These are phyloP conservation scores for Sphagnurus paluster DNA, from an alignment of 1,284 basidiomycete species.

Conservation along the genomic window DNA sequence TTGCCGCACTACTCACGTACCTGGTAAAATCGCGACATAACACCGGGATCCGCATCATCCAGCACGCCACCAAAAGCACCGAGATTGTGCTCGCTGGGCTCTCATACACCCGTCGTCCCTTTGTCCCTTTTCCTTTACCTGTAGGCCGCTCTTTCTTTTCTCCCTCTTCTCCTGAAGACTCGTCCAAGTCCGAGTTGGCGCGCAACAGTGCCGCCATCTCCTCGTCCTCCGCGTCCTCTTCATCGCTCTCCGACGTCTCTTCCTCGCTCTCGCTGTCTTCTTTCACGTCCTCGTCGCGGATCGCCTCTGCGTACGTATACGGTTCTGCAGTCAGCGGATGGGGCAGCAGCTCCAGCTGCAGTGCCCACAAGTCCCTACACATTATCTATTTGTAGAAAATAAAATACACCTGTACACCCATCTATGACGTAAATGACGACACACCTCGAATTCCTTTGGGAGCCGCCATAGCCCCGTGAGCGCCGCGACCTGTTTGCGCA, in stretches of 20 bases:
- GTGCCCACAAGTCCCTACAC: constrained; percentile 81
- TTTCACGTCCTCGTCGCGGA: constrained; percentile 14
- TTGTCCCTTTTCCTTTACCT: constrained; percentile 15
- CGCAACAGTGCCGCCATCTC: constrained; percentile 55
- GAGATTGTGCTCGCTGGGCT: constrained; percentile 61
- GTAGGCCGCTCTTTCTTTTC: constrained; percentile 24
- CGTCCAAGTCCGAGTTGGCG: constrained; percentile 53
- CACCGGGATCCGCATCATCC: constrained; percentile 76
- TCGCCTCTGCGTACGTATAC: constrained; percentile 43
- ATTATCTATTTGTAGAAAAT: constrained; percentile 48
- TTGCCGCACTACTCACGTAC: constrained; percentile 40
- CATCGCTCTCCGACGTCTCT: constrained; percentile 3
- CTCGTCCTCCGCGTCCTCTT: constrained; percentile 34
- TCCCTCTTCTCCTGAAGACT: constrained; percentile 39
- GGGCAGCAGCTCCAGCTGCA: constrained; percentile 68
- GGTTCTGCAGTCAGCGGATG: constrained; percentile 64
- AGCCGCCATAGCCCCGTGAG: constrained; percentile 68
- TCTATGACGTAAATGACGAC: constrained; percentile 22
- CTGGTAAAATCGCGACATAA: constrained; percentile 72
- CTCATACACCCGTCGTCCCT: constrained; percentile 39
- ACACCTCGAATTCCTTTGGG: constrained; percentile 79
- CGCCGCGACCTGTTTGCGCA: constrained; percentile 74
- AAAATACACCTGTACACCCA: too few relatives aligned
- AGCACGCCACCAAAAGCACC: constrained; percentile 71
- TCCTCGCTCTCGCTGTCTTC: constrained; percentile 9